A percentile compares a stretch with the other conserved stretches of the same genome.
These are phyloP conservation scores for Ustilago shanxiensis DNA, from an alignment of 1,284 basidiomycete species.

Conservation along the genomic window DNA sequence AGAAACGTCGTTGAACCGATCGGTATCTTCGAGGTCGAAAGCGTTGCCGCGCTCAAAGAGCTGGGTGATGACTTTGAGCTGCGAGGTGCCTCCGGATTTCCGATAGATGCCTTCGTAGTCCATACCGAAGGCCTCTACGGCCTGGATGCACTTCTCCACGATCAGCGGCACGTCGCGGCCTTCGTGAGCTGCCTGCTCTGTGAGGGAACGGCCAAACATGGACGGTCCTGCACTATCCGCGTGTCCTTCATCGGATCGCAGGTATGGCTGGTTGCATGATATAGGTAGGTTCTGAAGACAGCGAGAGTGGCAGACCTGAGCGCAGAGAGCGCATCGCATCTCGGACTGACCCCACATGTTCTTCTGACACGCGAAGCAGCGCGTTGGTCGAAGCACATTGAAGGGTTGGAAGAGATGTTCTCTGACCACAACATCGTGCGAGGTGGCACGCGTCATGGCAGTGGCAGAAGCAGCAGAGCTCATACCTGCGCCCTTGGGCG, in stretches of 20 bases:
- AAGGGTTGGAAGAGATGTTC: conserved; percentile 90
- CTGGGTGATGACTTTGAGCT: conserved; percentile 91
- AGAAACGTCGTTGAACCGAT: conserved; percentile 96
- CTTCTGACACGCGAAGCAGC: conserved; percentile 95
- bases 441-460: conserved; percentile 40
- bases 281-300: conserved; percentile 61
- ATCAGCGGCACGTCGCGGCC: conserved; percentile 83
- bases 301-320: conserved; percentile 59
- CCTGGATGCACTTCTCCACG: conserved; percentile 83
- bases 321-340: conserved; percentile 79
- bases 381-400: conserved; percentile 86
- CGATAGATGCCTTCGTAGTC: conserved; percentile 96
- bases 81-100: conserved; percentile 92
- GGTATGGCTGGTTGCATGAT: conserved; percentile 61
- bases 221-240: conserved; percentile 73
- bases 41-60: conserved; percentile 92
- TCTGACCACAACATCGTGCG: conserved; percentile 56
- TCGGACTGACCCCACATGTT: conserved; percentile 97
- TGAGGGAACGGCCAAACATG: conserved; percentile 89
- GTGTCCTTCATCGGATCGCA: conserved; percentile 51
- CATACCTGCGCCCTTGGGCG: conserved; percentile 29
- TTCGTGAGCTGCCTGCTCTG: conserved; percentile 85
- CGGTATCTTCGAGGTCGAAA: conserved; percentile 87
- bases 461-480: conserved; percentile 5
- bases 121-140: conserved; percentile 73